Evolutionary conservation across 805 yeast genomes (phyloP), one percentile per base, ranked within the genome.

Genomic region (Lipomyces kockii): DNA sequence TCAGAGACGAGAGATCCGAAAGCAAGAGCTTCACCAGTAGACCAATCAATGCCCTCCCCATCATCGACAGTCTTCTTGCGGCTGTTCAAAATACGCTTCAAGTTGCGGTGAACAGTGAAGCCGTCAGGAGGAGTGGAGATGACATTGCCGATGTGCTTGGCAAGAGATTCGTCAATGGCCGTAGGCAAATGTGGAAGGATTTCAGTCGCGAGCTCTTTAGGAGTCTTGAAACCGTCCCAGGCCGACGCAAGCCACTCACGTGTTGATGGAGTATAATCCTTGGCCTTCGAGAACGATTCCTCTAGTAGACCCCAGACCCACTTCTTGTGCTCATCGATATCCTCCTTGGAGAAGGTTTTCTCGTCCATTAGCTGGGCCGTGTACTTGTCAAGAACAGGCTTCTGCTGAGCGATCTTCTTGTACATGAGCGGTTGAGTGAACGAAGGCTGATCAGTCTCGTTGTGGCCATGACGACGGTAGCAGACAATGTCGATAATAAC

Each of bases 341-440:
- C 99, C 74, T 89, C 91, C 77, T 86, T 81, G 63, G 97, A 87
- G 86, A 95, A 95, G 56, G 97, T 84, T 68, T 94, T 96, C 81
- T 96, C 99, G 32, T 84, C 82, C 68, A 92, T 77, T 76, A 95
- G 87, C 82, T 92, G 85, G 67, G 87, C 86, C 72, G 89, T 85
- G 84, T 95, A 95, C 78, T 87, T 85, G 75, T 93, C 97, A 75
- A 95, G 85, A 60, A 93, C 97, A 63, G 92, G 88, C 79, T 88
- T 86, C 89, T 93, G 94, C 80, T 90, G 85, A 64, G 94, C 92
- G 78, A 95, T 91, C 83, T 86, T 86, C 80, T 91, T 83, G 85
- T 95, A 95, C 99, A 95, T 95, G 76, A 92, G 83, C 61, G 99
- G 99, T 83, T 95, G 99, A 58, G 99, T 95, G 86, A 95, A 95